These are phyloP conservation scores for Dipteronia sinensis DNA, from an alignment of 345 rosid genomes.

Conservation along the genomic window DNA sequence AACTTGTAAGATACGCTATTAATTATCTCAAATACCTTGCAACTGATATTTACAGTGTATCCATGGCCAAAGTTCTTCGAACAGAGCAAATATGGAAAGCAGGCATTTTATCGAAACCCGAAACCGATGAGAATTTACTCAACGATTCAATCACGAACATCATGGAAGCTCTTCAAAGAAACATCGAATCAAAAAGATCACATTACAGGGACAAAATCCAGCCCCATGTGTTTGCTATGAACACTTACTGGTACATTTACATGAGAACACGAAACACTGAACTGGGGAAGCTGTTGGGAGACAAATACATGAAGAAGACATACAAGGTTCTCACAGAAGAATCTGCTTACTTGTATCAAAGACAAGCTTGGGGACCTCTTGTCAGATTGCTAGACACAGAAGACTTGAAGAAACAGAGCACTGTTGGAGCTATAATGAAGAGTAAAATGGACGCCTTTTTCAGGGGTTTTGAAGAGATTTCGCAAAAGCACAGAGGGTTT, in stretches of 20 bases:
- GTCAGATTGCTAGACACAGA: conserved; percentile 42
- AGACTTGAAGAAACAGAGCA: conserved; percentile 20
- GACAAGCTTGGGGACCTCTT: conserved; percentile 52
- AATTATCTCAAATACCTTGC: conserved; percentile 62
- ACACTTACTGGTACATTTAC: conserved; percentile 71
- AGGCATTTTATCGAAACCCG: conserved; percentile 54
- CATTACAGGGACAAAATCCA: conserved; percentile 52
- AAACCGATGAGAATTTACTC: conserved; percentile 45
- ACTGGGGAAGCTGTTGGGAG: conserved; percentile 54
- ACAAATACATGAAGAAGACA: conserved; percentile 41
- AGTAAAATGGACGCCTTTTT: conserved; percentile 46
- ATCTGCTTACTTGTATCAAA: conserved; percentile 63
- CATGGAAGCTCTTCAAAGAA: conserved; percentile 64
- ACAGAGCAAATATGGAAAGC: conserved; percentile 66
- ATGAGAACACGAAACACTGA: conserved; percentile 60
- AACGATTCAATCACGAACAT: conserved; percentile 49
- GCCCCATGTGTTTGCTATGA: conserved; percentile 51
- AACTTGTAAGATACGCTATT: conserved; percentile 62
- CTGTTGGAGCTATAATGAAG: conserved; percentile 15
- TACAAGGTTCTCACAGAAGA: conserved; percentile 59
- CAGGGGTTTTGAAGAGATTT: conserved; percentile 46
- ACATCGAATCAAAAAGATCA: conserved; percentile 49
- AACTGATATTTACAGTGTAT: conserved; percentile 39
- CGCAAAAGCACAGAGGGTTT: conserved; percentile 33
- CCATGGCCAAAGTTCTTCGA: conserved; percentile 57